These are phyloP conservation scores for Kwoniella mangroviensis DNA, from an alignment of 768 basidiomycete genomes.

Conservation along the genomic window DNA sequence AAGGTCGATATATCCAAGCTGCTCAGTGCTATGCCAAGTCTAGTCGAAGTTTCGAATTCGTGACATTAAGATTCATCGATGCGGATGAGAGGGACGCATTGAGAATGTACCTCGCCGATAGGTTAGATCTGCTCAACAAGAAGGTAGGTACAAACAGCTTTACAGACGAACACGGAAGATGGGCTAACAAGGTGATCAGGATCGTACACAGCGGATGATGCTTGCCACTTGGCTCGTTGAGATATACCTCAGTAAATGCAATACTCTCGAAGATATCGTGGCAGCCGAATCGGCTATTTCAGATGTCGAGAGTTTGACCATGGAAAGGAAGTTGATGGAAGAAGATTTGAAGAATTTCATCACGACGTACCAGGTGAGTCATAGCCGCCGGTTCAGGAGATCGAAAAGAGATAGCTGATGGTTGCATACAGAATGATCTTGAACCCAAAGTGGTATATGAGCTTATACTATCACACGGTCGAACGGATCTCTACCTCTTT, in stretches of 20 bases:
- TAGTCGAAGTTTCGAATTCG: slow-evolving; percentile 81
- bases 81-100: slow-evolving; percentile 86
- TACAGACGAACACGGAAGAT: neutral
- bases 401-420: slow-evolving; percentile 5
- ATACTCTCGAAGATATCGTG: slow-evolving; percentile 90
- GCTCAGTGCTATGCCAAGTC: slow-evolving; percentile 91
- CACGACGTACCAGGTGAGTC: slow-evolving; percentile 82
- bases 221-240: slow-evolving; percentile 98
- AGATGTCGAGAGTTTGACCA: slow-evolving; percentile 80
- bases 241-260: slow-evolving; percentile 94
- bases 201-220: slow-evolving; percentile 93
- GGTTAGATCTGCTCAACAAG: slow-evolving; percentile 82
- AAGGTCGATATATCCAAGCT: slow-evolving; percentile 83
- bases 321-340: slow-evolving; percentile 80
- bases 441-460: slow-evolving; percentile 87
- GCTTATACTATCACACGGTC: slow-evolving; percentile 88
- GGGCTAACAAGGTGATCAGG: slow-evolving; percentile 61
- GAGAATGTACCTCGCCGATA: slow-evolving; percentile 83
- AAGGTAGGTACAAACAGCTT: slow-evolving; percentile 63
- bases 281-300: slow-evolving; percentile 74
- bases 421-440: slow-evolving; percentile 72
- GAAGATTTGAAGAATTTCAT: slow-evolving; percentile 93
- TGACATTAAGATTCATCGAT: slow-evolving; percentile 86
- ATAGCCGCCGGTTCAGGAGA: neutral
- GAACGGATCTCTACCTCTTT: slow-evolving; percentile 88